phyloP scores from a whole-genome alignment of 164 flowering plant genomes.

The Vitis rupestris region DNA sequence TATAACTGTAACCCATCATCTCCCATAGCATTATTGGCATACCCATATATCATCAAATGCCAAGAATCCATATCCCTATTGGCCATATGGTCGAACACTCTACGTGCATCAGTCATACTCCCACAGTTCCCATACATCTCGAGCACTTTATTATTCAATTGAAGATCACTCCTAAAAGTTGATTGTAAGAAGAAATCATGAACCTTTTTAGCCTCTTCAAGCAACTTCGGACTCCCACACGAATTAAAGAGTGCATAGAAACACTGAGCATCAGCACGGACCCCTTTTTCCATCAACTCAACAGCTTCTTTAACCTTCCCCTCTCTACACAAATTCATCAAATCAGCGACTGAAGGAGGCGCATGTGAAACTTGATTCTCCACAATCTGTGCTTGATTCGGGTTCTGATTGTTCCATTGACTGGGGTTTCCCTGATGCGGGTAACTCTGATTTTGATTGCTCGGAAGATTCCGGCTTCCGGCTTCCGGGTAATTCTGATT shows the following conservation, averaged over 20 bases:
- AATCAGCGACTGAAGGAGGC: conserved; percentile 30
- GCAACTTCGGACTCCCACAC: conserved; percentile 41
- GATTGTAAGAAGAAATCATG: conserved; percentile 69
- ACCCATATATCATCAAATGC: conserved; percentile 68
- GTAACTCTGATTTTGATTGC: conserved; percentile 17
- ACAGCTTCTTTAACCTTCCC: conserved; percentile 72
- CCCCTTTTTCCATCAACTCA: conserved; percentile 59
- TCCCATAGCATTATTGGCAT: conserved; percentile 58
- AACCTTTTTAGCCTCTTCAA: conserved; percentile 63
- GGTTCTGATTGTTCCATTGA: conserved; percentile 14
- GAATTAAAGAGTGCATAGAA: conserved; percentile 40
- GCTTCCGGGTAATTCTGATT: conserved; percentile 18
- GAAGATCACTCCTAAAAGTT: conserved; percentile 47
- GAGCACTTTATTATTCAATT: conserved; percentile 50
- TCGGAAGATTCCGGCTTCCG: conserved; percentile 14
- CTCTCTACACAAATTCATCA: conserved; percentile 44
- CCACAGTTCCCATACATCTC: conserved; percentile 67
- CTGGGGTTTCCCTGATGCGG: background rate
- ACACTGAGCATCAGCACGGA: conserved; percentile 43
- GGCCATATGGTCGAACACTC: conserved; percentile 72
- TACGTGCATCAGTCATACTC: conserved; percentile 67
- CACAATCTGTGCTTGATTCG: conserved; percentile 11
- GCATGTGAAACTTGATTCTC: conserved; percentile 11
- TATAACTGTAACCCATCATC: conserved; percentile 78
- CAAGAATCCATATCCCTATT: conserved; percentile 66